Conservation (phyloP, 2,329 filamentous ascomycete genomes). For the Rhynchosporium secalis region DNA sequence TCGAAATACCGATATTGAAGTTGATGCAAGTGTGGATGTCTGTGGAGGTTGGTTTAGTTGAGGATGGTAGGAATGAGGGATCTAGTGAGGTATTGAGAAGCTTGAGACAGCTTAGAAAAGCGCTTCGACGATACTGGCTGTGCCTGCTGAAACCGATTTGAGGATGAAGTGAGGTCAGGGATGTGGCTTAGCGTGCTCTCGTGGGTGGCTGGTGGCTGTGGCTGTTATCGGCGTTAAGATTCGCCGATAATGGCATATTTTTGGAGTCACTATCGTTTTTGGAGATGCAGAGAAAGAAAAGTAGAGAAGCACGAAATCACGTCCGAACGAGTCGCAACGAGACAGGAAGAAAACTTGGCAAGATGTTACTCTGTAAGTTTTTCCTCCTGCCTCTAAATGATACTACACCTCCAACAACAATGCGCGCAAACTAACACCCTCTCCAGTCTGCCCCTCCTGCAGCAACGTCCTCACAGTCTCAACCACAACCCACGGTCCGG, state of each 20-base stretch:
- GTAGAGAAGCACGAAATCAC: not conserved
- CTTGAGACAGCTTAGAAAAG: constrained; percentile 5
- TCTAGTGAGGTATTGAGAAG: not conserved
- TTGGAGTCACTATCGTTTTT: not conserved
- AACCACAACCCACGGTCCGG: constrained; percentile 33
- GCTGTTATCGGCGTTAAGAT: constrained; percentile 1
- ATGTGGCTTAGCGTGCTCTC: constrained; percentile 5
- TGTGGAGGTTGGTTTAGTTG: not conserved
- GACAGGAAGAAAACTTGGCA: constrained; percentile 19
- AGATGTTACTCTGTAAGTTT: constrained; percentile 66
- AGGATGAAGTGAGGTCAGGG: constrained; percentile 5
- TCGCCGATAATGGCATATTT: constrained; percentile 16
- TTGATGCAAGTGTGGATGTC: not conserved
- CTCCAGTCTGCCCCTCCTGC: constrained; percentile 76
- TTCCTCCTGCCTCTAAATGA: not conserved
- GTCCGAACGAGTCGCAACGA: not conserved
- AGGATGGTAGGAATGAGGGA: not conserved
- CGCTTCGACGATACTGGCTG: constrained; percentile 1
- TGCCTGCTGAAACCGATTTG: not conserved
- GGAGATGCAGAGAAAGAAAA: not conserved
- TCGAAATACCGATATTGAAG: not conserved
- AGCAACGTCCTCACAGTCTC: constrained; percentile 81
- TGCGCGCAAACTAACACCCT: constrained; percentile 22
- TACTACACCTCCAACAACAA: not conserved
- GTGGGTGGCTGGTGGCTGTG: not conserved